A percentile compares a stretch with the other conserved stretches of the same genome.
phyloP scores from a whole-genome alignment of 2,329 filamentous ascomycete genomes.

The Pleurostoma richardsiae region DNA sequence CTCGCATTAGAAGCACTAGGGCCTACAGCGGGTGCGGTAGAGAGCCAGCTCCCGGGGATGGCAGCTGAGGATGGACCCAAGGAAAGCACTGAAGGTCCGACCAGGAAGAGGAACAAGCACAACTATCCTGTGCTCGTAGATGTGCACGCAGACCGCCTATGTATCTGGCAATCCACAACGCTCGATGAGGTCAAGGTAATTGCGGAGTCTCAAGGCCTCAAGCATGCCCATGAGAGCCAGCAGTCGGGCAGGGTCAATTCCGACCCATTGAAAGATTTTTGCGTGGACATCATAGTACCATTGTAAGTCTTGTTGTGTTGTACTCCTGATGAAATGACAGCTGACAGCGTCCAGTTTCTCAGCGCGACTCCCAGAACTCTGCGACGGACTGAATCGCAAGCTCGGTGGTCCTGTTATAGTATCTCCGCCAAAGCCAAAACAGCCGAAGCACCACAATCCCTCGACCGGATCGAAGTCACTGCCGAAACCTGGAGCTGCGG shows the following conservation, averaged over 20 bases:
- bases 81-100: conserved; percentile 21
- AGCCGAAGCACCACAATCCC: conserved; percentile 25
- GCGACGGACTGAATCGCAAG: conserved; percentile 67
- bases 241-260: conserved; percentile 35
- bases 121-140: conserved; percentile 65
- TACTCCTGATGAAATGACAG: neutral
- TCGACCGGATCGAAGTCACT: conserved; percentile 33
- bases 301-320: conserved; percentile 49
- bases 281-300: conserved; percentile 73
- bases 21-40: conserved; percentile 30
- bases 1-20: conserved; percentile 60
- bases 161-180: conserved; percentile 78
- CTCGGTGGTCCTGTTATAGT: conserved; percentile 66
- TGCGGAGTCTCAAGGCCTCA: conserved; percentile 39
- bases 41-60: conserved; percentile 41
- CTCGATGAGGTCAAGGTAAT: conserved; percentile 49
- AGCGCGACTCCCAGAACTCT: conserved; percentile 67
- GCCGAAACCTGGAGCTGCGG: conserved; percentile 45
- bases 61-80: conserved; percentile 26
- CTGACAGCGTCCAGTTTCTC: conserved; percentile 51
- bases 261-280: conserved; percentile 71
- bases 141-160: conserved; percentile 70
- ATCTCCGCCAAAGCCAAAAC: conserved; percentile 46
- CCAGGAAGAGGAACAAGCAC: conserved; percentile 56
- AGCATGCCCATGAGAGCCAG: conserved; percentile 24